A percentile compares a stretch with the other conserved stretches of the same genome.
These are phyloP conservation scores for Candida sphagnicola DNA, from an alignment of 805 yeast species.

Conservation along the genomic window DNA sequence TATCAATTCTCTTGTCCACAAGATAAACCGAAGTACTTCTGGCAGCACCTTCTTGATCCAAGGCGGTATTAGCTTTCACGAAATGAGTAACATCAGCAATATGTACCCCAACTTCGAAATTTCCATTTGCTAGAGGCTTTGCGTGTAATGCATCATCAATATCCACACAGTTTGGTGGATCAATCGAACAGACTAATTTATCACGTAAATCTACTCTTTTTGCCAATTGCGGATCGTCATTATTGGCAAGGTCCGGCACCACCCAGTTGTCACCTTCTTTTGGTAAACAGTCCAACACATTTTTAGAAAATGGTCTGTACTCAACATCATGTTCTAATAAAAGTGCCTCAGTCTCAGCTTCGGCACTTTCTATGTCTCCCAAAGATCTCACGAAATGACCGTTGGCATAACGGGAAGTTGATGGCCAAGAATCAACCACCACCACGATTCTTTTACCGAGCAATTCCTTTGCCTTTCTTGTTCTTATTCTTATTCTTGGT, in stretches of 20 bases:
- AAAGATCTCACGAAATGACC: conserved; percentile 91
- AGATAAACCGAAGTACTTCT: conserved; percentile 96
- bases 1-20: conserved; percentile 97
- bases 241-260: conserved; percentile 62
- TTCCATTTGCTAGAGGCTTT: conserved; percentile 76
- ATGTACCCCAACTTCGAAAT: conserved; percentile 96
- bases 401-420: conserved; percentile 77
- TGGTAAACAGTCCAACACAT: conserved; percentile 90
- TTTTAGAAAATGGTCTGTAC: conserved; percentile 89
- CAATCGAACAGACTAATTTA: conserved; percentile 88
- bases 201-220: conserved; percentile 85
- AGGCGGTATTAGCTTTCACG: conserved; percentile 86
- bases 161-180: conserved; percentile 98
- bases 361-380: conserved; percentile 87
- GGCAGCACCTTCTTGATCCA: conserved; percentile 94
- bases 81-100: conserved; percentile 98
- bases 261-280: conserved; percentile 90
- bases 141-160: conserved; percentile 97
- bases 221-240: conserved; percentile 50
- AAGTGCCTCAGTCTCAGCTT: conserved; percentile 95
- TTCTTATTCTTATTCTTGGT: conserved; percentile 82
- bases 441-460: conserved; percentile 89
- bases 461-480: conserved; percentile 79
- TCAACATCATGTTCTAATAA: conserved; percentile 94
- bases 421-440: conserved; percentile 91